phyloP scores from a whole-genome alignment of 176 grass and related monocot species.

The Eleusine indica region DNA sequence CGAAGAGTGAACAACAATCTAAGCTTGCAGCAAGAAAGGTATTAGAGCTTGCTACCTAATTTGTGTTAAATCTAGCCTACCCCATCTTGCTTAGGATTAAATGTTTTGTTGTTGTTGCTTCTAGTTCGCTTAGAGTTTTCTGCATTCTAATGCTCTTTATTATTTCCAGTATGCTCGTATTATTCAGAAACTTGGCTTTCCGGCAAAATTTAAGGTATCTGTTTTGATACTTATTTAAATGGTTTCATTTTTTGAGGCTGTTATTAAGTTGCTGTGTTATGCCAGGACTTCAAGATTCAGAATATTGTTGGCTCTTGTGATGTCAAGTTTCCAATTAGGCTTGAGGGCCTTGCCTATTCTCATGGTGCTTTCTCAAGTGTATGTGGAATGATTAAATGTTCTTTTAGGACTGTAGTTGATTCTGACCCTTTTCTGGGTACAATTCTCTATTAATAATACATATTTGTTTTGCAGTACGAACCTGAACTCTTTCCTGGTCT shows the following conservation, averaged over 20 bases:
- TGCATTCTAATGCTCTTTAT: constrained; percentile 32
- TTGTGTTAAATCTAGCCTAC: background rate
- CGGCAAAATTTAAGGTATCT: constrained; percentile 94
- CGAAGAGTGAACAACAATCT: constrained; percentile 88
- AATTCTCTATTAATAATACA: background rate
- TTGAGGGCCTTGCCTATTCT: constrained; percentile 94
- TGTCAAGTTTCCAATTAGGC: constrained; percentile 92
- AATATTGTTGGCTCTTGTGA: constrained; percentile 99
- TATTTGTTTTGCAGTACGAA: constrained; percentile 66
- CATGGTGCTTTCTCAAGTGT: constrained; percentile 98
- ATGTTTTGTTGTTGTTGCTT: too few relatives aligned
- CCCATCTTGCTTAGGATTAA: too few relatives aligned
- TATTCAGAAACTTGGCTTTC: constrained; percentile 99
- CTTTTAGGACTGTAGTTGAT: background rate
- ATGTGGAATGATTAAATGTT: constrained; percentile 41
- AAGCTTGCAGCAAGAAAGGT: constrained; percentile 99
- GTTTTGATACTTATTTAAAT: constrained; percentile 21
- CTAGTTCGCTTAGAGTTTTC: background rate
- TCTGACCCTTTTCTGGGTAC: background rate
- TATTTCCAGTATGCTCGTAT: constrained; percentile 91
- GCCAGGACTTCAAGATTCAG: constrained; percentile 94
- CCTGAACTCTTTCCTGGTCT: constrained; percentile 90
- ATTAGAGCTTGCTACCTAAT: constrained; percentile 2
- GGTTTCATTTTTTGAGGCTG: constrained; percentile 11
- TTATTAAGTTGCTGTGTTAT: constrained; percentile 21